Conservation (phyloP, 2,329 filamentous ascomycete species). For the Cephalotrichum gorgonifer region DNA sequence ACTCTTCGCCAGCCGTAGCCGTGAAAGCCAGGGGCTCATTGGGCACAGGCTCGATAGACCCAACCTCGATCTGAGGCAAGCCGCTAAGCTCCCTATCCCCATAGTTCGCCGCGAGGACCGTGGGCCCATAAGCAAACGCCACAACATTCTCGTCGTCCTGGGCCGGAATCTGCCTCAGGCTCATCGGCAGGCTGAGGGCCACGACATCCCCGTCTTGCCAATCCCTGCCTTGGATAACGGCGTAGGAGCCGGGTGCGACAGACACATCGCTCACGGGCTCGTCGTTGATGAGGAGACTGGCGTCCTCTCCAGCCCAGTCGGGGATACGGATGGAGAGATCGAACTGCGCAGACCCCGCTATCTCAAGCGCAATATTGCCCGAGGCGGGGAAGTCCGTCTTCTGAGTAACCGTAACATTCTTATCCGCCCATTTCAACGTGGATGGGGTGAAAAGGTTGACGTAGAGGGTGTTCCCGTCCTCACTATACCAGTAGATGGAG, state of each 20-base stretch:
- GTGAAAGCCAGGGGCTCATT: constrained; percentile 18
- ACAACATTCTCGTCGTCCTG: constrained; percentile 33
- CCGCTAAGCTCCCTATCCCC: constrained; percentile 16
- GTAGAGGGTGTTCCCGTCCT: constrained; percentile 28
- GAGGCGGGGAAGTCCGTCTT: constrained; percentile 28
- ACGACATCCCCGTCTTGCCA: constrained; percentile 34
- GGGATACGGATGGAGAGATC: constrained; percentile 35
- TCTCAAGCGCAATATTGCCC: constrained; percentile 26
- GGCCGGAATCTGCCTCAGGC: constrained; percentile 28
- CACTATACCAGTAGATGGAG: constrained; percentile 35
- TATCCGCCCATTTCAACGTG: constrained; percentile 29
- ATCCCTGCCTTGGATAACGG: constrained; percentile 21
- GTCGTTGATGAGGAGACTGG: constrained; percentile 31
- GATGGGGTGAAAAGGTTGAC: constrained; percentile 40
- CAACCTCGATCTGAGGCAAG: constrained; percentile 20
- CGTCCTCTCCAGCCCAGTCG: constrained; percentile 26
- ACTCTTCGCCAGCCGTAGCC: constrained; percentile 18
- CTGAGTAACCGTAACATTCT: constrained; percentile 28
- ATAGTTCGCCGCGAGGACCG: constrained; percentile 34
- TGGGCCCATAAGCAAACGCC: constrained; percentile 35
- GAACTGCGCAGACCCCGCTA: constrained; percentile 21
- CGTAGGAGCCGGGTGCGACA: constrained; percentile 26
- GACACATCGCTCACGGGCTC: constrained; percentile 13
- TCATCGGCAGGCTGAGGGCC: constrained; percentile 33
- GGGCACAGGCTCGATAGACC: constrained; percentile 13